Evolutionary conservation across 352 stramenopile species (phyloP).

Genomic region (Globisporangium carolinianum): DNA sequence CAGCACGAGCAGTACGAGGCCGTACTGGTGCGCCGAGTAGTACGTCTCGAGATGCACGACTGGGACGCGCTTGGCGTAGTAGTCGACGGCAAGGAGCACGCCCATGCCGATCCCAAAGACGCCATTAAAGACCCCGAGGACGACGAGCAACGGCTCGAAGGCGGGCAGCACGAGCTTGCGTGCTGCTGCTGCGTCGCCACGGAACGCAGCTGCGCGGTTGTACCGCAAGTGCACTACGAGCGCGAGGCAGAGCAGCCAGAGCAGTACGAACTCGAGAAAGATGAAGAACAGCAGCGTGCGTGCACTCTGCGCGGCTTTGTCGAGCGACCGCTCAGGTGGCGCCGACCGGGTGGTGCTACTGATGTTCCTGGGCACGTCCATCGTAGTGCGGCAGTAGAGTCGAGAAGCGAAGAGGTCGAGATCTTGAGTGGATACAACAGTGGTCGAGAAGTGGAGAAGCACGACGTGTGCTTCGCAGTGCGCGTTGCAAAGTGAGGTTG

Average conservation of each 20-base stretch:
- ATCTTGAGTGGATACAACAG: too few relatives aligned
- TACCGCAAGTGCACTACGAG: constrained; percentile 28
- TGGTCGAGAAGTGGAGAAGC: too few relatives aligned
- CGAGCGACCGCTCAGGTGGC: too few relatives aligned
- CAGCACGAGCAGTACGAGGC: constrained; percentile 26
- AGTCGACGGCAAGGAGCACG: constrained; percentile 13
- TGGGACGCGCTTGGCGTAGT: constrained; percentile 15
- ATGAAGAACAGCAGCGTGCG: constrained; percentile 2
- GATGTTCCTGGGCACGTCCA: too few relatives aligned
- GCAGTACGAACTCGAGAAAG: constrained; percentile 15
- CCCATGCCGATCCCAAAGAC: constrained; percentile 21
- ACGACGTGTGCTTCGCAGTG: too few relatives aligned
- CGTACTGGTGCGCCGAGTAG: constrained; percentile 29
- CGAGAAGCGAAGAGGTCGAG: too few relatives aligned
- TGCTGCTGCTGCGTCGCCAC: constrained; percentile 19
- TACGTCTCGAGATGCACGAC: constrained; percentile 17
- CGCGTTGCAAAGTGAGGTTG: too few relatives aligned
- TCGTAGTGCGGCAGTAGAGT: too few relatives aligned
- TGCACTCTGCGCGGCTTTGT: too few relatives aligned
- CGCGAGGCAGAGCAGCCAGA: constrained; percentile 26
- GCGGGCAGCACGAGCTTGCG: constrained; percentile 35
- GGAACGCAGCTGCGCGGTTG: constrained; percentile 22
- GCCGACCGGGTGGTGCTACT: too few relatives aligned
- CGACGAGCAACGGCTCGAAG: constrained; percentile 33
- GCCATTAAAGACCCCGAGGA: constrained; percentile 23